A percentile compares a stretch with the other conserved stretches of the same genome.
Evolutionary conservation across 2,329 filamentous ascomycete species (phyloP).

Genomic region (Zasmidium cellare): DNA sequence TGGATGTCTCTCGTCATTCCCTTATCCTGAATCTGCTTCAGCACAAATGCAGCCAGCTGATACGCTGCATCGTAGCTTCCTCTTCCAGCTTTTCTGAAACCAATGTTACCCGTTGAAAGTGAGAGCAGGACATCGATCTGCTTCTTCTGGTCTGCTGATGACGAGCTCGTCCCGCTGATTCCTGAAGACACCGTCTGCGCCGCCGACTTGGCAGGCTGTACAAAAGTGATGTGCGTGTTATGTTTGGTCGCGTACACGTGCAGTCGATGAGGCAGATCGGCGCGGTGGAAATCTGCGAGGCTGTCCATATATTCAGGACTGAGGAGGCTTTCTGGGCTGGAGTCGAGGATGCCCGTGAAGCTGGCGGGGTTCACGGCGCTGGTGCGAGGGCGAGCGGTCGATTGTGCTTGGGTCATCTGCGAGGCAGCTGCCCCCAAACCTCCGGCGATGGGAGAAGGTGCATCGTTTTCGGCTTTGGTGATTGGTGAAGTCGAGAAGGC

Average conservation of each 20-base stretch:
- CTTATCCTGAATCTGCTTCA: conserved; percentile 80
- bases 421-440: neutral
- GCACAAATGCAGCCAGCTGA: conserved; percentile 80
- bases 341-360: neutral
- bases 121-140: conserved; percentile 69
- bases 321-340: conserved; percentile 11
- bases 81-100: conserved; percentile 81
- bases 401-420: neutral
- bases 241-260: conserved; percentile 87
- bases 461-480: conserved; percentile 8
- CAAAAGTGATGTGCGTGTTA: conserved; percentile 92
- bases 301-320: conserved; percentile 15
- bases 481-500: conserved; percentile 36
- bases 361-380: neutral
- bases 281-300: conserved; percentile 11
- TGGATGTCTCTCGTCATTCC: conserved; percentile 75
- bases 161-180: conserved; percentile 27
- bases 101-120: conserved; percentile 80
- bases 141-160: conserved; percentile 53
- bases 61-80: conserved; percentile 89
- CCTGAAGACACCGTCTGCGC: conserved; percentile 27
- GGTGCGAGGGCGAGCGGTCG: neutral
- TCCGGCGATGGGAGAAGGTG: neutral
- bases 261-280: conserved; percentile 68
- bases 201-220: conserved; percentile 58